These are phyloP conservation scores for Phytopythium mirpurense DNA, from an alignment of 352 stramenopile species.

Conservation along the genomic window DNA sequence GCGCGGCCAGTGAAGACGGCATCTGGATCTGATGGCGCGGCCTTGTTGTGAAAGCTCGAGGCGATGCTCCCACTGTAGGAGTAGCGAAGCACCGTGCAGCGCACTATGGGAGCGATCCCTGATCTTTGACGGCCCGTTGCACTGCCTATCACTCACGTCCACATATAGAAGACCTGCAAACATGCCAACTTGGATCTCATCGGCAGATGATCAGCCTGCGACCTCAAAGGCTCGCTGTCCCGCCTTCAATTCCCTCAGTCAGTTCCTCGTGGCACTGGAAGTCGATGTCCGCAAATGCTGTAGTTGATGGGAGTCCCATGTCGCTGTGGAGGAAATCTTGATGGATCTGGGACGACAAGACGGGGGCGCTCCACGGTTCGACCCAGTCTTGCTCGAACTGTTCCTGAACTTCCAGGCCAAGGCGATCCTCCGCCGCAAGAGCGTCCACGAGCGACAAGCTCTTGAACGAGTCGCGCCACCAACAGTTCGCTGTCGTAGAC, in stretches of 20 bases:
- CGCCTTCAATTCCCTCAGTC: neutral
- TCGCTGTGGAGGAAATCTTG: neutral
- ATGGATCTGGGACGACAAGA: neutral
- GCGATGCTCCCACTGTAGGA: no score
- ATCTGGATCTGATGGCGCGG: slow-evolving; percentile 19
- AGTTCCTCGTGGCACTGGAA: slow-evolving; percentile 11
- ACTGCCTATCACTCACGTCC: neutral
- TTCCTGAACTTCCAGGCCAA: slow-evolving; percentile 43
- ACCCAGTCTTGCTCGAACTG: slow-evolving; percentile 17
- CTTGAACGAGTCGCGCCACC: slow-evolving; percentile 46
- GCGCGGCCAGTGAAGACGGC: slow-evolving; percentile 34
- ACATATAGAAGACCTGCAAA: neutral
- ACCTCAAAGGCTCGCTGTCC: neutral
- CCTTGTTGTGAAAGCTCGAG: no score
- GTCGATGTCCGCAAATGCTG: neutral
- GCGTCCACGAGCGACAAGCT: slow-evolving; percentile 33
- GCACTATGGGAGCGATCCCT: no score
- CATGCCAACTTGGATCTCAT: neutral
- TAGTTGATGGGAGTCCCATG: neutral
- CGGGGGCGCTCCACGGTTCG: slow-evolving; percentile 16
- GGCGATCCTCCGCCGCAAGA: slow-evolving; percentile 26
- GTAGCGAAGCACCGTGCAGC: no score
- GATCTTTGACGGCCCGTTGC: no score
- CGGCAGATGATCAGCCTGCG: no score
- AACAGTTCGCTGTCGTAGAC: slow-evolving; percentile 11